Base-by-base conservation (phyloP, 208 protist genomes). In the Crithidia expoeki region DNA sequence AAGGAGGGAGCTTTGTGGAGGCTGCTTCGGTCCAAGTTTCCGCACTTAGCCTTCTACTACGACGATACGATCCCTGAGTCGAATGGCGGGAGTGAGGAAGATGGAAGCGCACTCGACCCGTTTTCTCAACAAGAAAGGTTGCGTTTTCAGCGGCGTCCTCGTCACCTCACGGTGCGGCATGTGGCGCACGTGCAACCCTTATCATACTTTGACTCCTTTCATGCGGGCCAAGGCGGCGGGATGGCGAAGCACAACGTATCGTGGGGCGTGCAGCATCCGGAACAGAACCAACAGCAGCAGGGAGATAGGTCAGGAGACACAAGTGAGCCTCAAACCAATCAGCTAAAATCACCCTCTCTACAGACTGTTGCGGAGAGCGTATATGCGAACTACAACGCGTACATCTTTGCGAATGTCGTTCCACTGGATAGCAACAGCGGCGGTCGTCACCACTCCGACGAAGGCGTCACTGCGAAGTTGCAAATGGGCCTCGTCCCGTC, bases 141-240 rank as follows among this genome's bases (percentile, higher is more conserved):
- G n/a, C n/a, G n/a, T n/a, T 50, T 50, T 34, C 4, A 10, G 16
- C 74, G 28, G 33, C 49, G 53, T 30, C 60, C 50, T 30, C 83
- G 83, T 30, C 73, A 72, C 51, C 50, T 85, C 19, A 50, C 60
- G 23, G 57, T 88, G 17, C 83, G 76, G 3, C 80, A 85, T 32
- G 83, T 72, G 4, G 64, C 80, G 5, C 83, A 88, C 36, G 66
- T 88, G 23, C 83, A 88, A 49, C 83, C 83, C 2, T 11, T 11
- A 0, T 74, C 76, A 14, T 88, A 76, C 67, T 88, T 88, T 44
- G 36, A 59, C 4, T 12, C 65, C 0, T 77, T 81, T 52, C 2
- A 10, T 23, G 33, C 10, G 4, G 4, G 32, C 14, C 23, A 5
- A 30, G 9, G 2, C 2, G 44, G 23, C 14, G 40, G 17, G 11